A percentile compares a stretch with the other conserved stretches of the same genome.
Evolutionary conservation across 1,284 basidiomycete genomes (phyloP).

Genomic region (Salmacisia buchloeana): DNA sequence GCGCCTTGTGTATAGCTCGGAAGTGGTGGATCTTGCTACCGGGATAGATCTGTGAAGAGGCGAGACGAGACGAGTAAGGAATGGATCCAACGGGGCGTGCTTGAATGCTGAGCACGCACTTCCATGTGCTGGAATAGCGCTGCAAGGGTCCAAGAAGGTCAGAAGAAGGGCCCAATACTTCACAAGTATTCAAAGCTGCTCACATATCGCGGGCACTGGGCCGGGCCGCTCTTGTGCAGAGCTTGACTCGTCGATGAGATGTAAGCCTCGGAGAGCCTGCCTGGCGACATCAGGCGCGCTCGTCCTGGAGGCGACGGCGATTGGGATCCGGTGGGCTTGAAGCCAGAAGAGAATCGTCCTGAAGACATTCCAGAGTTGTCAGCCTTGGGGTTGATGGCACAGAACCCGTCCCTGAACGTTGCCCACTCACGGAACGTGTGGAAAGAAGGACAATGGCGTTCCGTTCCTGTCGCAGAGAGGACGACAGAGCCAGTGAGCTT

Average conservation of each 20-base stretch:
- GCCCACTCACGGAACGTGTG: neutral
- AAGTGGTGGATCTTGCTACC: conserved; percentile 46
- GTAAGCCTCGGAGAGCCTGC: neutral
- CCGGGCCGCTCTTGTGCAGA: neutral
- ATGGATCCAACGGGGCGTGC: too few species aligned
- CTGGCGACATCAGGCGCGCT: neutral
- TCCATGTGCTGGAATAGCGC: conserved; percentile 5
- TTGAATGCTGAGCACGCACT: neutral
- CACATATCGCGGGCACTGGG: neutral
- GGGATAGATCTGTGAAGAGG: conserved; percentile 37
- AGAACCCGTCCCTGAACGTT: too few species aligned
- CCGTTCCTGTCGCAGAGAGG: neutral
- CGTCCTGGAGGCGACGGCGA: neutral
- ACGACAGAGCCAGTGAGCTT: neutral
- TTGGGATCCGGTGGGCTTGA: neutral
- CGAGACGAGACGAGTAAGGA: neutral
- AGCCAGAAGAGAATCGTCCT: neutral
- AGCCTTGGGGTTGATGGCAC: too few species aligned
- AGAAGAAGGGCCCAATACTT: too few species aligned
- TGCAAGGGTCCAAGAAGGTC: neutral
- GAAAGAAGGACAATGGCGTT: neutral
- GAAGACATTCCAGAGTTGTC: neutral
- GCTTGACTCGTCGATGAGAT: neutral
- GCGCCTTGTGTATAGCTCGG: conserved; percentile 23
- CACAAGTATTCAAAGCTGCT: neutral